Percentiles rank a stretch among this genome's conserved stretches.
phyloP scores from a whole-genome alignment of 805 yeast genomes.

The Blastobotrys muscicola region DNA sequence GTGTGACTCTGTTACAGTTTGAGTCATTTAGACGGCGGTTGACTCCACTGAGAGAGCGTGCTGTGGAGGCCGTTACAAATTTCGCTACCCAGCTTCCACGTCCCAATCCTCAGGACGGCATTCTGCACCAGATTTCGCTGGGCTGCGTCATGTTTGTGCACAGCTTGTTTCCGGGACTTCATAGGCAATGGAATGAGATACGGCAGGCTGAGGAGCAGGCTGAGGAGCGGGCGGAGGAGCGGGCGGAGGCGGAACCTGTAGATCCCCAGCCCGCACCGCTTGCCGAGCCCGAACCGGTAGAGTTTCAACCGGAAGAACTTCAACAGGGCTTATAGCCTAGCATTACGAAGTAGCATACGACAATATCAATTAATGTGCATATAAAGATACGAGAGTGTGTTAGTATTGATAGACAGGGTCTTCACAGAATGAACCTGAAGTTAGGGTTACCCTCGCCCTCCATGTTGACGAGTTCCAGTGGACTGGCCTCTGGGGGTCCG shows the following conservation, averaged over 20 bases:
- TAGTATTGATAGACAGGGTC: background rate
- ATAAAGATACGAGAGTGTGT: background rate
- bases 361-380: background rate
- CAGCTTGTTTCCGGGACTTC: constrained; percentile 11
- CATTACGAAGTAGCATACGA: background rate
- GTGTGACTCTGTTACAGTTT: background rate
- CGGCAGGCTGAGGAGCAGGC: background rate
- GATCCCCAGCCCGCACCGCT: no score
- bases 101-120: no score
- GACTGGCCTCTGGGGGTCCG: constrained; percentile 10
- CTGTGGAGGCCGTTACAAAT: background rate
- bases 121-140: background rate
- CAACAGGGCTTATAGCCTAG: background rate
- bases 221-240: no score
- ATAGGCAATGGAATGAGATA: constrained; percentile 2
- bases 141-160: constrained; percentile 7
- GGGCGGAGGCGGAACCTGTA: no score
- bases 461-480: constrained; percentile 2
- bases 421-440: constrained; percentile 12
- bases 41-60: background rate
- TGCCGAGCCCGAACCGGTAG: background rate
- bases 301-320: background rate
- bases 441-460: constrained; percentile 9
- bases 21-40: background rate
- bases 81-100: background rate